Evolutionary conservation across 176 grass and related monocot genomes (phyloP).

Genomic region (Miscanthus lutarioriparius): DNA sequence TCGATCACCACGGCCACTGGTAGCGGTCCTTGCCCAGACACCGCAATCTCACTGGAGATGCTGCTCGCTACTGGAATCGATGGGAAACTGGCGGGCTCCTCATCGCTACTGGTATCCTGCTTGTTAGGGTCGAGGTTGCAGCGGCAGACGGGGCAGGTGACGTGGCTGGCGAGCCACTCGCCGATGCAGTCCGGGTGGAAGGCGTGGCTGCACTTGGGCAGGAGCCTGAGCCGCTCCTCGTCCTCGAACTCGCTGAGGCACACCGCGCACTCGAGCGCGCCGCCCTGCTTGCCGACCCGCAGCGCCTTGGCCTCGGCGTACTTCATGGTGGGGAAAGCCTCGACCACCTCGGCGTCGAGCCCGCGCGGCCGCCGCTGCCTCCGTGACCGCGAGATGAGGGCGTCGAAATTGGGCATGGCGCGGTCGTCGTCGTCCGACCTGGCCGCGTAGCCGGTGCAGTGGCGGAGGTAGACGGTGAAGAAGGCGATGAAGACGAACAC

Average conservation of each 20-base stretch:
- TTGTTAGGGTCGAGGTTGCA: constrained; percentile 45
- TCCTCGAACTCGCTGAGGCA: constrained; percentile 87
- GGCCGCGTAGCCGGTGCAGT: constrained; percentile 33
- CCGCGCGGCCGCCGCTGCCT: constrained; percentile 29
- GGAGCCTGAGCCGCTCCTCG: constrained; percentile 61
- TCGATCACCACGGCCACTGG: constrained; percentile 47
- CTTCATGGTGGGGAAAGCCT: constrained; percentile 58
- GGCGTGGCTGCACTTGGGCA: constrained; percentile 86
- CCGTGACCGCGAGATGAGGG: not conserved
- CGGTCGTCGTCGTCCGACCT: not conserved
- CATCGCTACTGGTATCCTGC: constrained; percentile 39
- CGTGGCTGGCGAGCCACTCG: constrained; percentile 70
- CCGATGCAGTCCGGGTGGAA: constrained; percentile 86
- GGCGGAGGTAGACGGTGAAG: constrained; percentile 47
- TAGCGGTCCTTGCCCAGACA: not conserved
- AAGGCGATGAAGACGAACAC: constrained; percentile 47
- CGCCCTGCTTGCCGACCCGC: constrained; percentile 5
- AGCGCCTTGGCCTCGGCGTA: constrained; percentile 56
- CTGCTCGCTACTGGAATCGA: constrained; percentile 25
- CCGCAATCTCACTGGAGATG: constrained; percentile 23
- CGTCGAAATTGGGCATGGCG: not conserved
- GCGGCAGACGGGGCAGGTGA: constrained; percentile 75
- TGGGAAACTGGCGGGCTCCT: not conserved
- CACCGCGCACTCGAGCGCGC: constrained; percentile 66
- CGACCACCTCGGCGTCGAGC: constrained; percentile 41